Evolutionary conservation across 2,329 filamentous ascomycete species (phyloP).

Genomic region (Fusarium ramigenum): DNA sequence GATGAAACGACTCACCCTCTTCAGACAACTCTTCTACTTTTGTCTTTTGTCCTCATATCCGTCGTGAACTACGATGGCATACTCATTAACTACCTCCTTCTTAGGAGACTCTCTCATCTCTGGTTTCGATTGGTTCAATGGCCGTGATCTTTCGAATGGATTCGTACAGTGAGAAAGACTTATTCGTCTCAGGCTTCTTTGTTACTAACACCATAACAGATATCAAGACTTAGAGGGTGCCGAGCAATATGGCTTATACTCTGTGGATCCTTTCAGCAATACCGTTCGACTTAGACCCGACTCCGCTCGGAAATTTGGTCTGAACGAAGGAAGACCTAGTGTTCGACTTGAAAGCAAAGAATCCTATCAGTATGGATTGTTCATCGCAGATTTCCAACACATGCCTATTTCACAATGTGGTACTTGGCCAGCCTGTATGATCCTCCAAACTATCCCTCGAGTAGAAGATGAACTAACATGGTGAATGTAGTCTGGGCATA

Average conservation of each 20-base stretch:
- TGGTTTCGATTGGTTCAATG: constrained; percentile 61
- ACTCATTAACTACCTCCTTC: constrained; percentile 56
- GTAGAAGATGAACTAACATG: constrained; percentile 6
- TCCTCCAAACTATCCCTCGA: too few species aligned
- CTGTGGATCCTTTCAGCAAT: constrained; percentile 52
- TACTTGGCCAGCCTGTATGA: constrained; percentile 75
- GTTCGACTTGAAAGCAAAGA: constrained; percentile 74
- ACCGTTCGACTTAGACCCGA: constrained; percentile 60
- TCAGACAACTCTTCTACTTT: constrained; percentile 6
- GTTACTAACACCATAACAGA: constrained; percentile 42
- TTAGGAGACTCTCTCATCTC: constrained; percentile 55
- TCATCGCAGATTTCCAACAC: constrained; percentile 76
- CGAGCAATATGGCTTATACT: constrained; percentile 51
- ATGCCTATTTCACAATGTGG: constrained; percentile 79
- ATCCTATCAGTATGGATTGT: constrained; percentile 71
- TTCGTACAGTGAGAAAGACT: constrained; percentile 69
- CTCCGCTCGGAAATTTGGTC: constrained; percentile 49
- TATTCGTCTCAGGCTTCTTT: constrained; percentile 16
- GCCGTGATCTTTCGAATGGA: constrained; percentile 70
- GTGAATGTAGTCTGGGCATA: constrained; percentile 59
- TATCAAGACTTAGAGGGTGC: constrained; percentile 57
- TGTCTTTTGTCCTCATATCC: constrained; percentile 8
- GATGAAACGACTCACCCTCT: constrained; percentile 8
- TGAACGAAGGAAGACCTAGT: constrained; percentile 61
- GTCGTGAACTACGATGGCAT: constrained; percentile 46